A percentile compares a stretch with the other conserved stretches of the same genome.
Evolutionary conservation across 2,329 filamentous ascomycete genomes (phyloP).

Genomic region (Colletotrichum lentis): DNA sequence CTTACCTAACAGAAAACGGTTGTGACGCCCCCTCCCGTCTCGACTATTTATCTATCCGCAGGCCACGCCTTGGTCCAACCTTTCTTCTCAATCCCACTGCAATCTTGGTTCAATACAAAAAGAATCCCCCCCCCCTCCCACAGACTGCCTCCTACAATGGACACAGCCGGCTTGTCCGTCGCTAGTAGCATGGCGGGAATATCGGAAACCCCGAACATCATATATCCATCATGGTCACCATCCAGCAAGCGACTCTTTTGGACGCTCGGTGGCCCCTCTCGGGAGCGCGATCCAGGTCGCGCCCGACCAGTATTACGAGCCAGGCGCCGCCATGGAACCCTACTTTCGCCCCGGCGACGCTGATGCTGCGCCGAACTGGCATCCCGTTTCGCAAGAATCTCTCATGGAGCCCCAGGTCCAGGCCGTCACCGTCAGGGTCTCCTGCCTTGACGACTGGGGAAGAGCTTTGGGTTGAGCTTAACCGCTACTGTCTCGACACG

Average conservation of each 20-base stretch:
- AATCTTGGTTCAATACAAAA: too few relatives aligned
- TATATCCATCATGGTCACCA: background rate
- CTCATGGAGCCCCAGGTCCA: conserved; percentile 19
- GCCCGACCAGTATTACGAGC: conserved; percentile 20
- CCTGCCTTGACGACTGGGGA: conserved; percentile 7
- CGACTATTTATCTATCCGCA: too few relatives aligned
- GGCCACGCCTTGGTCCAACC: too few relatives aligned
- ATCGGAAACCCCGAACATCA: background rate
- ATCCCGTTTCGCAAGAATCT: conserved; percentile 36
- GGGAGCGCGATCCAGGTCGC: conserved; percentile 34
- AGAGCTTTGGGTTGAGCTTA: background rate
- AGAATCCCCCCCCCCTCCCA: too few relatives aligned
- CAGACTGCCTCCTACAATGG: background rate
- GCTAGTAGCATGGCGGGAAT: background rate
- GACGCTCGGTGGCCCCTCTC: conserved; percentile 20
- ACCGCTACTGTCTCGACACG: background rate
- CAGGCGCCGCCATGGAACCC: conserved; percentile 25
- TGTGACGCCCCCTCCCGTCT: too few relatives aligned
- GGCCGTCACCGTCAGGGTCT: conserved; percentile 13
- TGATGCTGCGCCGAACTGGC: conserved; percentile 18
- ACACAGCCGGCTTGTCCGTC: background rate
- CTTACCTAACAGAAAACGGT: too few relatives aligned
- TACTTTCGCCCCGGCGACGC: conserved; percentile 20
- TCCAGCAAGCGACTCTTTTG: background rate
- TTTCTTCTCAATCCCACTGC: too few relatives aligned